Evolutionary conservation across 164 flowering plant genomes (phyloP), one percentile per base, ranked within the genome.

Genomic region (Nelumbo lutea): DNA sequence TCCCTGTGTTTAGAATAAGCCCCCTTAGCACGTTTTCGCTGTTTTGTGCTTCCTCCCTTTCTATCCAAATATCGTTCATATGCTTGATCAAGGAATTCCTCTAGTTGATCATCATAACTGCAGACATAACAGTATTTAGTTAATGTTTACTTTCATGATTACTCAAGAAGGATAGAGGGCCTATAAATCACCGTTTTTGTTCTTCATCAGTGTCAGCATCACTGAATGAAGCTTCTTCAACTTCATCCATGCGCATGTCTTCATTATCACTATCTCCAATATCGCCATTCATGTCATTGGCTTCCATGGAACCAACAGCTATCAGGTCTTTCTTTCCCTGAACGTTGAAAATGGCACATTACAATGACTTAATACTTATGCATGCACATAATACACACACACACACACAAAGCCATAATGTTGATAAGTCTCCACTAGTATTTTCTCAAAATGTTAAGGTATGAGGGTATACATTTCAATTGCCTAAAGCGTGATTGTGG

Each of bases 121-220:
- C 11, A 62, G 5, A 59, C 7, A 27, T 13, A 40, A 43, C 39
- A 5, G 61, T 1, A 56, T 38, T 15, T 42, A 9, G 47, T 11
- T 43, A 44, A 11, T 42, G 6, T 14, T 42, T 41, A 9, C 50
- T 6, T 56, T 46, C 46, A 44, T 11, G 57, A 63, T 11, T 65
- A 9, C 61, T 46, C 44, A 13, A 10, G 44, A 13, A 59, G 48
- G 15, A 61, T 46, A 10, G 67, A 70, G 60, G 46, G 6, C 62
- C 45, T 14, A 45, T 44, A 47, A 56, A 50, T 41, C 68, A 95
- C 97, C 88, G 74, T 70, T 65, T 68, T 8, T 85, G 85, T 73
- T 95, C 97, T 72, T 89, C 96, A 77, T 95, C 99, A 71, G 97
- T 80, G 71, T 95, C 96, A 27, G 80, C 5, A 64, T 89, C 96